Base-by-base conservation (phyloP, 2,329 filamentous ascomycete genomes). In the Colletotrichum destructivum region DNA sequence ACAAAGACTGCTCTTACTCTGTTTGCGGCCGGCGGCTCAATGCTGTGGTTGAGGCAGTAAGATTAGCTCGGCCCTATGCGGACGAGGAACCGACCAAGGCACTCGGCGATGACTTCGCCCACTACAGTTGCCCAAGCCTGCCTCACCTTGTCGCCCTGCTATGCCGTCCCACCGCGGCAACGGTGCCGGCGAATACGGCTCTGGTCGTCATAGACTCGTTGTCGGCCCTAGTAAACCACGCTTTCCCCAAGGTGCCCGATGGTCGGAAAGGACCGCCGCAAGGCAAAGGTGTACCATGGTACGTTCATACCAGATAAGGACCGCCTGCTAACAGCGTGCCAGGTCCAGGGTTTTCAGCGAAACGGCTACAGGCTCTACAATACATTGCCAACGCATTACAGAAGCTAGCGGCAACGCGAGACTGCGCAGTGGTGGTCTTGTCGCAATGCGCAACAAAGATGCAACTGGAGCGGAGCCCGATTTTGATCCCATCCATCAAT, bases 361-460 rank as follows among this genome's bases (percentile, higher is more conserved):
- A 85, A 74, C 82, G 88, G 47, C 78, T 86, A 15, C 88, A 87
- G 77, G 85, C 84, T 65, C 81, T 92, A 8, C 88, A 91, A 76
- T 86, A 85, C 69, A 86, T 97, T 38, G 89, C 94, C 71, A 91
- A 89, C 69, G 89, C 92, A 4, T 82, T 98, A 13, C 89, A 92
- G 72, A 95, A 92, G 76, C 87, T 97, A 13, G 94, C 95, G 5
- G 90, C 92, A 13, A 88, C 92, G 40, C 88, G 90, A 74, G 88
- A 93, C 76, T 86, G 95, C 63, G 93, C 94, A 31, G 86, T 97
- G 52, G 84, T 98, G 3, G 80, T 96, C 23, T 87, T 95, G 60
- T 94, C 91, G 47, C 95, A 97, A 79, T 94, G 93, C 71, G 92
- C 92, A 52, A 97, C 94, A n/a, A 93, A 91, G 75, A 92, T 97